Conservation (phyloP, 495 filamentous ascomycete species). For the Trichoderma gamsii region DNA sequence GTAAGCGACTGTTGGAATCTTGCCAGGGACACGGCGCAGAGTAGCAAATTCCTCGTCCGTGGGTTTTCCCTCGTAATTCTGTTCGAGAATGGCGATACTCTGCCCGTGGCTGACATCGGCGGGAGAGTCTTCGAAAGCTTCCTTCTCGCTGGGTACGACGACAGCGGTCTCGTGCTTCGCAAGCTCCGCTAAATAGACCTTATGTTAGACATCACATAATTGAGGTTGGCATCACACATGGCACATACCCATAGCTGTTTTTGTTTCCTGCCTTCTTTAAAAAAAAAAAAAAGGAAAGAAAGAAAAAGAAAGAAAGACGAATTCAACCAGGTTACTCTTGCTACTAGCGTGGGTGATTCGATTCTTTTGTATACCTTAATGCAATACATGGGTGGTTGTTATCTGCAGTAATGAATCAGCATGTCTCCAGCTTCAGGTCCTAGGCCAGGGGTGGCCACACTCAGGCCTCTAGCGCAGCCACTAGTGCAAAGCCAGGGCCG, state of each 20-base stretch:
- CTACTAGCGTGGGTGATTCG: background rate
- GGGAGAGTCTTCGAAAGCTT: background rate
- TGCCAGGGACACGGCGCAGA: conserved; percentile 52
- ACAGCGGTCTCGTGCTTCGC: background rate
- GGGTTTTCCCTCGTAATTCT: conserved; percentile 43
- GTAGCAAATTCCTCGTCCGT: conserved; percentile 51
- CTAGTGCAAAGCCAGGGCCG: background rate
- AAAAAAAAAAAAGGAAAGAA: background rate
- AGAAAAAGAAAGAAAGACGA: background rate
- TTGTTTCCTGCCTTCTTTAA: background rate
- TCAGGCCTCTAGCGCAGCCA: background rate
- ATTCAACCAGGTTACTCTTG: background rate
- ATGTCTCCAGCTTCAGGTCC: background rate
- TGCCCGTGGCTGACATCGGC: background rate
- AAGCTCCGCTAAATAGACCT: background rate
- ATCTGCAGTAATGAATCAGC: background rate
- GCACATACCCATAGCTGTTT: background rate
- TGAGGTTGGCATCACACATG: background rate
- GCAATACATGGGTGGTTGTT: background rate
- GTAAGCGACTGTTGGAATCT: conserved; percentile 46
- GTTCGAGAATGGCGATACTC: background rate
- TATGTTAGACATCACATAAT: background rate
- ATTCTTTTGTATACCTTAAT: background rate
- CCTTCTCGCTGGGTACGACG: background rate
- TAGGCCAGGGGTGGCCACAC: background rate